phyloP scores from a whole-genome alignment of 139 green algal genomes.

The Pseudopediastrum boryanum region DNA sequence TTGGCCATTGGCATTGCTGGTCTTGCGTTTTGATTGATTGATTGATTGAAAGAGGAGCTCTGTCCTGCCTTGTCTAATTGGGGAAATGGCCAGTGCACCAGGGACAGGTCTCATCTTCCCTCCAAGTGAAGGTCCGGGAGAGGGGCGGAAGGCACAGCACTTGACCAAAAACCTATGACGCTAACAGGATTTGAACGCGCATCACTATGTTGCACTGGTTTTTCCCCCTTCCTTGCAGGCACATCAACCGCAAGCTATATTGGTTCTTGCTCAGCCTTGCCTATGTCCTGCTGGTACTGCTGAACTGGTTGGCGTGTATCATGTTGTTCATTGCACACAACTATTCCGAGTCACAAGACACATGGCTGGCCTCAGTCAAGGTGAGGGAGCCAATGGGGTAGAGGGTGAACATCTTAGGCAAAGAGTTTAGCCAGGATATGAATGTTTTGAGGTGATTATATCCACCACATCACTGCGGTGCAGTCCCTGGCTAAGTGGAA shows the following conservation, averaged over 20 bases:
- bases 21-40: no score
- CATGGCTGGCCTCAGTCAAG: slow-evolving; percentile 26
- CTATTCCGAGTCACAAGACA: not conserved
- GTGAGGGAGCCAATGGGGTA: no score
- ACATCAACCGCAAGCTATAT: slow-evolving; percentile 14
- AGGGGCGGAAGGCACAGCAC: no score
- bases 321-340: slow-evolving; percentile 11
- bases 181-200: no score
- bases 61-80: no score
- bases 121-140: no score
- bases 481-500: not conserved
- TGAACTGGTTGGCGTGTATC: slow-evolving; percentile 33
- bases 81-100: no score
- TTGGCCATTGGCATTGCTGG: no score
- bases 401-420: not conserved
- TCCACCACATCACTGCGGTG: not conserved
- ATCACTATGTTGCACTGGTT: no score
- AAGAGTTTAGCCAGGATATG: not conserved
- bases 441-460: not conserved
- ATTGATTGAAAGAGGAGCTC: no score
- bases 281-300: slow-evolving; percentile 28
- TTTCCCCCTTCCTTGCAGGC: slow-evolving; percentile 6
- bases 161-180: no score
- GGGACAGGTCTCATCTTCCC: no score
- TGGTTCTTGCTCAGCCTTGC: slow-evolving; percentile 30